Conservation (phyloP, 163 green algal species). For the Scenedesmus sp. region DNA sequence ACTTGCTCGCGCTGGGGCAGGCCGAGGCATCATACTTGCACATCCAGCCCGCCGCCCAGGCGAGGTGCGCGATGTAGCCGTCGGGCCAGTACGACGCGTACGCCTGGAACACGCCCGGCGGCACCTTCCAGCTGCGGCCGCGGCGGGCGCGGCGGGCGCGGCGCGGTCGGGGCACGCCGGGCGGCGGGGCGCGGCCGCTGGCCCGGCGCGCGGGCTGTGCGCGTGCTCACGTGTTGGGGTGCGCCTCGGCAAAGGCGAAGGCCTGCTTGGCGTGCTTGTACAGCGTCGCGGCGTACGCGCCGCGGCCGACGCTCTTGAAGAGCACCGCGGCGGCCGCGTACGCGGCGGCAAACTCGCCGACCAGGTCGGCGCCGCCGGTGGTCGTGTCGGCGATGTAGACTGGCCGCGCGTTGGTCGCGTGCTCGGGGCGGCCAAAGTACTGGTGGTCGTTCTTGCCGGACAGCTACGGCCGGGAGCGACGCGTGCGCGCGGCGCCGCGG, state of each 20-base stretch:
- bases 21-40: slow-evolving; percentile 40
- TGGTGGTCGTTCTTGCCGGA: slow-evolving; percentile 38
- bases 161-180: no score
- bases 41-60: slow-evolving; percentile 36
- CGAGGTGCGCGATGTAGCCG: slow-evolving; percentile 41
- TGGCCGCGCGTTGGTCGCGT: slow-evolving; percentile 13
- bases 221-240: slow-evolving; percentile 11
- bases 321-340: slow-evolving; percentile 36
- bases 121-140: slow-evolving; percentile 25
- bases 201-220: background rate
- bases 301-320: slow-evolving; percentile 9
- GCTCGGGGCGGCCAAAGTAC: slow-evolving; percentile 45
- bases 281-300: slow-evolving; percentile 16
- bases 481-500: no score
- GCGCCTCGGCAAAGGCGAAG: slow-evolving; percentile 31
- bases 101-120: slow-evolving; percentile 41
- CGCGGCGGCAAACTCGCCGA: slow-evolving; percentile 29
- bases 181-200: no score
- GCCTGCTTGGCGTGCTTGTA: slow-evolving; percentile 40
- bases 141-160: no score
- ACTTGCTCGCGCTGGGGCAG: slow-evolving; percentile 3
- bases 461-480: background rate
- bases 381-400: slow-evolving; percentile 39
- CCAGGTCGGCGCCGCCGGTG: slow-evolving; percentile 34
- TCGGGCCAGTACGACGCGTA: slow-evolving; percentile 45